These are phyloP conservation scores for Phytophthora palmivora DNA, from an alignment of 352 stramenopile species.

Conservation along the genomic window DNA sequence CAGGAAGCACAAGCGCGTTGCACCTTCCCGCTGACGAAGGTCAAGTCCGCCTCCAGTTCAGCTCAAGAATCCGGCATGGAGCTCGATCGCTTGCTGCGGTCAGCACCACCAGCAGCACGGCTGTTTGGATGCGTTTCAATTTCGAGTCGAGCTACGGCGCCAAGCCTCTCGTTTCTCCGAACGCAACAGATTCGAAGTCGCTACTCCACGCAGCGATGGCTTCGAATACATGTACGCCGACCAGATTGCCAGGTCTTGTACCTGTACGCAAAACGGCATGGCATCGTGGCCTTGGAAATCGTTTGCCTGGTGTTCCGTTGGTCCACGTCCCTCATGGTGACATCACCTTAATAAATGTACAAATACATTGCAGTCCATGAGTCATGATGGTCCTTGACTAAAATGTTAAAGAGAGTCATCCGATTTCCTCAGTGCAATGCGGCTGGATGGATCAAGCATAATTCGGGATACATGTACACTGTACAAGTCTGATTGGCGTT, in stretches of 20 bases:
- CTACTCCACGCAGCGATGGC: constrained; percentile 1
- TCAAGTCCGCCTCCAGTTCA: constrained; percentile 21
- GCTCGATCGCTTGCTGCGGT: constrained; percentile 3
- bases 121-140: background rate
- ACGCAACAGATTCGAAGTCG: constrained; percentile 7
- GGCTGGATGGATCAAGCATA: constrained; percentile 2
- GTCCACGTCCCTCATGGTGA: background rate
- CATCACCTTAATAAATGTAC: no score
- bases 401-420: background rate
- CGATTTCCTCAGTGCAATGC: background rate
- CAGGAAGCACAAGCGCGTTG: constrained; percentile 4
- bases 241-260: constrained; percentile 6
- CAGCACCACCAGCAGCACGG: constrained; percentile 10
- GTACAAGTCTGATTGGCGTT: background rate
- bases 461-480: no score
- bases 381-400: no score
- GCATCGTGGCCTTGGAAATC: constrained; percentile 43
- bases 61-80: constrained; percentile 14
- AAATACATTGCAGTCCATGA: no score
- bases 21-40: constrained; percentile 34
- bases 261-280: constrained; percentile 5
- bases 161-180: background rate
- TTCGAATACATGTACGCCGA: constrained; percentile 1
- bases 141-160: background rate
- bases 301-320: constrained; percentile 12